Conservation (phyloP, 2,329 filamentous ascomycete species). For the Fusarium multiceps region DNA sequence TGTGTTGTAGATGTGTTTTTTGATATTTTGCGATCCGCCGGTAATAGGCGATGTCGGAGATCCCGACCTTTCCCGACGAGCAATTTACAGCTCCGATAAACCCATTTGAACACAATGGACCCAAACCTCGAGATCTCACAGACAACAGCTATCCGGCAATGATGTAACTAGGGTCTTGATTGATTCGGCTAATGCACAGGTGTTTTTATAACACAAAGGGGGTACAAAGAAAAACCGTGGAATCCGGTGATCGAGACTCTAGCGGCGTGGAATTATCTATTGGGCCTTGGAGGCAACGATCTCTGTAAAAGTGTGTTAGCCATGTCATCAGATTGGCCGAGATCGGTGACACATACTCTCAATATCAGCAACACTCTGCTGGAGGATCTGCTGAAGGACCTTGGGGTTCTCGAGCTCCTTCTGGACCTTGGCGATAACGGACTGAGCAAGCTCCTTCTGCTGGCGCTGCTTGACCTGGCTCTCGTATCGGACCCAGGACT, state of each 20-base stretch:
- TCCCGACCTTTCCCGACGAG: constrained; percentile 45
- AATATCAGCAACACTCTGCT: constrained; percentile 95
- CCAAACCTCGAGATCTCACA: constrained; percentile 38
- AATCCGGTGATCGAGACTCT: constrained; percentile 53
- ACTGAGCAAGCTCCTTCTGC: constrained; percentile 94
- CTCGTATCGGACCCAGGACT: constrained; percentile 99
- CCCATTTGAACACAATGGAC: constrained; percentile 36
- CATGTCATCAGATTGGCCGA: not conserved
- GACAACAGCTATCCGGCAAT: constrained; percentile 31
- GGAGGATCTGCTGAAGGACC: constrained; percentile 95
- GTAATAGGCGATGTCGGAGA: constrained; percentile 39
- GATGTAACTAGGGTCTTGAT: constrained; percentile 51
- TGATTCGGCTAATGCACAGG: constrained; percentile 71
- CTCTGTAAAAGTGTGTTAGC: constrained; percentile 59
- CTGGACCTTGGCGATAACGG: constrained; percentile 95
- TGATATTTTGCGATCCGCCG: constrained; percentile 28
- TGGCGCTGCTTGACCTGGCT: constrained; percentile 98
- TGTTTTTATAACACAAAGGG: constrained; percentile 64
- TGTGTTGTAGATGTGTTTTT: constrained; percentile 30
- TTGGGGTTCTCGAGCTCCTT: constrained; percentile 99
- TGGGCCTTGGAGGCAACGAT: constrained; percentile 72
- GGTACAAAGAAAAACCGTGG: constrained; percentile 63
- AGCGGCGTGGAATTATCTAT: constrained; percentile 60
- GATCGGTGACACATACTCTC: constrained; percentile 74
- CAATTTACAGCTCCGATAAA: constrained; percentile 39